Base-by-base conservation (phyloP, 441 rosid genomes). In the Euphorbia celastroides region DNA sequence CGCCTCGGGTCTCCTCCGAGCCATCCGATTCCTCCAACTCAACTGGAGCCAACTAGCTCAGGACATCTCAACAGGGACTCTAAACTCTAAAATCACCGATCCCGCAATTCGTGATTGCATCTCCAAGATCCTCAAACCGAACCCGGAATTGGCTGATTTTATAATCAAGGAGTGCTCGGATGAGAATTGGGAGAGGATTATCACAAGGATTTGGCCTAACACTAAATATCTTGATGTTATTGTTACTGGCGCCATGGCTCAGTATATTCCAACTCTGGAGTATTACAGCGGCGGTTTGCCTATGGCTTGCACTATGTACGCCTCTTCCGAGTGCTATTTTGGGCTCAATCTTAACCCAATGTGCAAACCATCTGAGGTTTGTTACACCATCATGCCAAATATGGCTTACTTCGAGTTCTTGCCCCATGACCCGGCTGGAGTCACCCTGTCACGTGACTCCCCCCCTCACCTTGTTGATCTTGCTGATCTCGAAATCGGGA, bases 1-100 rank as follows among this genome's bases (percentile, higher is more conserved):
- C 17, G 99, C 99, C 78, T 93, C 97, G 34, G 99, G 97, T 22
- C 91, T 93, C 84, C 88, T 94, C 69, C 81, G 97, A 72, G 97
- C 97, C 31, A 92, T 94, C 77, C 83, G 85, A 30, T 94, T 94
- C 79, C 81, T 94, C 26, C 92, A 92, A 74, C 91, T 88, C 56
- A 92, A 81, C 59, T 92, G 99, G 99, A n/a, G n/a, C n/a, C n/a
- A n/a, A n/a, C n/a, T n/a, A n/a, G n/a, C n/a, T n/a, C n/a, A n/a
- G n/a, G n/a, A n/a, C n/a, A n/a, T 41, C 78, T 93, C 32, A 81
- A 69, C 34, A 55, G 68, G 67, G 96, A 93, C 60, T 83, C 91
- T 52, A 76, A 79, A 74, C 81, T 67, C 96, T 13, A 83, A 71
- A 70, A 88, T 94, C 68, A 85, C 88, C 2, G 97, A 94, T 75